phyloP scores from a whole-genome alignment of 768 basidiomycete genomes.

The Hypsizygus marmoreus region DNA sequence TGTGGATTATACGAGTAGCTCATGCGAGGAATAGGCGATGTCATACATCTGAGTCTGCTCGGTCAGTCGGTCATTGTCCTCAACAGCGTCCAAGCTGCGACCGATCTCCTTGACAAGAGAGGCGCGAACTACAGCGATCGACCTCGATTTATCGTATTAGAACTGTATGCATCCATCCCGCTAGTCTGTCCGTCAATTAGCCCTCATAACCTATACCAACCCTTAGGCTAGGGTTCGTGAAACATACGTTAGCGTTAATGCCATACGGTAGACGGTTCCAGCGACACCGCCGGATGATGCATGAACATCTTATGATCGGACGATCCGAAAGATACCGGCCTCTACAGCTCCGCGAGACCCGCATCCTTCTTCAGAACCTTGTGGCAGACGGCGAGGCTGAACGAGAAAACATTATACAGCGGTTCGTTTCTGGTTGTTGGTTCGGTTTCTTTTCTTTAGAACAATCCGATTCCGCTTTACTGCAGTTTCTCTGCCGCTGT shows the following conservation, averaged over 20 bases:
- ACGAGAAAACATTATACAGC: constrained; percentile 27
- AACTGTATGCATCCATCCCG: constrained; percentile 15
- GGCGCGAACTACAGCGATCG: constrained; percentile 17
- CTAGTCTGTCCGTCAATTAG: neutral
- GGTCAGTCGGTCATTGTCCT: constrained; percentile 15
- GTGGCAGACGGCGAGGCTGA: constrained; percentile 24
- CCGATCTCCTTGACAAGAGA: constrained; percentile 16
- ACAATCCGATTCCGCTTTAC: neutral
- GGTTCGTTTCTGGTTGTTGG: too few relatives aligned
- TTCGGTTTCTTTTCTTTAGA: neutral
- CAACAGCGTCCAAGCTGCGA: constrained; percentile 16
- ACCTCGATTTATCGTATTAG: constrained; percentile 16
- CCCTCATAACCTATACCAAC: neutral
- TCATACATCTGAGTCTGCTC: constrained; percentile 13
- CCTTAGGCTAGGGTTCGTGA: constrained; percentile 17
- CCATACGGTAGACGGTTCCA: constrained; percentile 18
- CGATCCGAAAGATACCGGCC: constrained; percentile 21
- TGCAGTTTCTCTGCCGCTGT: constrained; percentile 14
- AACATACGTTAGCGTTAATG: constrained; percentile 11
- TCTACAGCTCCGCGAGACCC: constrained; percentile 29
- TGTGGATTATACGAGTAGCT: neutral
- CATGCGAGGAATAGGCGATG: constrained; percentile 8
- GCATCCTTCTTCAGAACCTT: constrained; percentile 28
- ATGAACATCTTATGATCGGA: constrained; percentile 17
- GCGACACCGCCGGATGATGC: constrained; percentile 16